Conservation (phyloP, 2,329 filamentous ascomycete genomes). For the Alternaria dauci region DNA sequence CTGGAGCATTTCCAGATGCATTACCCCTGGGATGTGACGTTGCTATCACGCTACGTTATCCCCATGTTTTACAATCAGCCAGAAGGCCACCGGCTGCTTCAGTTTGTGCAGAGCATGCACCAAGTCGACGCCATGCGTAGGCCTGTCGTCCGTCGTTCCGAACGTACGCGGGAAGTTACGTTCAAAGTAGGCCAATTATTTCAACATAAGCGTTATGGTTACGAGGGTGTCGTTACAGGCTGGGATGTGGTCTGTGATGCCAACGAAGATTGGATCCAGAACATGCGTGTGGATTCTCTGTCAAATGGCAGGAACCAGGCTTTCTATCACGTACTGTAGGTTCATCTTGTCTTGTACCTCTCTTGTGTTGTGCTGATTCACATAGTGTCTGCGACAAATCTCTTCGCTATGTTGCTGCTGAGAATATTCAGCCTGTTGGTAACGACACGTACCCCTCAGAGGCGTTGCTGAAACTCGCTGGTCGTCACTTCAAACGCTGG, state of each 20-base stretch:
- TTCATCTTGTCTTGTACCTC: conserved; percentile 45
- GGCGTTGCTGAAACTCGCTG: conserved; percentile 74
- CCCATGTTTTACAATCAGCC: conserved; percentile 65
- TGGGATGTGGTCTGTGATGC: conserved; percentile 74
- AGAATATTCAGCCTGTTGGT: conserved; percentile 70
- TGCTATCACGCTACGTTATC: conserved; percentile 73
- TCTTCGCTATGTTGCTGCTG: conserved; percentile 78
- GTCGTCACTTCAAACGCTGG: conserved; percentile 89
- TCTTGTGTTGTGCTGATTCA: neutral
- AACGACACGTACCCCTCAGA: conserved; percentile 56
- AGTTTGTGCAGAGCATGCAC: conserved; percentile 65
- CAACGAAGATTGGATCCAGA: conserved; percentile 69
- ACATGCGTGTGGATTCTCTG: conserved; percentile 68
- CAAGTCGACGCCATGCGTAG: conserved; percentile 65
- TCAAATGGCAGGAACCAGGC: conserved; percentile 70
- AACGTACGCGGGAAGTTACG: conserved; percentile 25
- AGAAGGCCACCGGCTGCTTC: conserved; percentile 63
- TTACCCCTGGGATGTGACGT: conserved; percentile 74
- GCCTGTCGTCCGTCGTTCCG: conserved; percentile 29
- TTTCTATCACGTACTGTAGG: conserved; percentile 89
- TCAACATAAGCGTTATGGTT: conserved; percentile 79
- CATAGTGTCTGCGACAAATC: conserved; percentile 71
- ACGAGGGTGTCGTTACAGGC: conserved; percentile 84
- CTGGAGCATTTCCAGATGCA: conserved; percentile 70
- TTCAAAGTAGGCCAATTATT: conserved; percentile 79